Evolutionary conservation across 2,329 filamentous ascomycete species (phyloP).

Genomic region (Colletotrichum sp.): DNA sequence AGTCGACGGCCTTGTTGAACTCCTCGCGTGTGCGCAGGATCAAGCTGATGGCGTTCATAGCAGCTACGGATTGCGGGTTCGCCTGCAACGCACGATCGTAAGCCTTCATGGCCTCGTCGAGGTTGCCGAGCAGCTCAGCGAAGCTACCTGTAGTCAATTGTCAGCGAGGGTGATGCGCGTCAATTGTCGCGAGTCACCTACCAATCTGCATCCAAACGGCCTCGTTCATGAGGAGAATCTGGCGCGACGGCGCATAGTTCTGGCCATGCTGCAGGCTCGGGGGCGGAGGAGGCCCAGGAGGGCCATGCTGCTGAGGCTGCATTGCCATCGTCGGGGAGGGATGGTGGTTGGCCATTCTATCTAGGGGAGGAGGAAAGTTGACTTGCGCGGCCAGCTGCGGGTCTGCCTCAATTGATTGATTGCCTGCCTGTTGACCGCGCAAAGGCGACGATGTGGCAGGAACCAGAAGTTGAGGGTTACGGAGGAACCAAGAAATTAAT

Average conservation of each 20-base stretch:
- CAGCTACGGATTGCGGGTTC: slow-evolving; percentile 86
- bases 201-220: slow-evolving; percentile 91
- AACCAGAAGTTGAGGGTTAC: background rate
- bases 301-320: slow-evolving; percentile 69
- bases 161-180: slow-evolving; percentile 28
- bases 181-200: slow-evolving; percentile 50
- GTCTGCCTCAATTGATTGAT: slow-evolving; percentile 19
- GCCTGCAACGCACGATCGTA: slow-evolving; percentile 90
- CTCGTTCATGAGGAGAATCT: slow-evolving; percentile 82
- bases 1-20: slow-evolving; percentile 93
- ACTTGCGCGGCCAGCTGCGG: slow-evolving; percentile 18
- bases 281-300: slow-evolving; percentile 65
- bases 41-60: slow-evolving; percentile 93
- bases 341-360: slow-evolving; percentile 76
- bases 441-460: background rate
- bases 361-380: background rate
- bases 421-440: slow-evolving; percentile 21
- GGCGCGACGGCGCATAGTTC: slow-evolving; percentile 71
- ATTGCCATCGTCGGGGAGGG: slow-evolving; percentile 81
- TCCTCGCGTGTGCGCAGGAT: slow-evolving; percentile 92
- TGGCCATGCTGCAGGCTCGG: slow-evolving; percentile 56
- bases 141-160: slow-evolving; percentile 67
- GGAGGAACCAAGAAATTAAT: background rate
- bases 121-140: slow-evolving; percentile 85
- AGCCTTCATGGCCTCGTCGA: slow-evolving; percentile 86